Conservation (phyloP, 441 rosid genomes). For the Euphorbia neoarborescens region DNA sequence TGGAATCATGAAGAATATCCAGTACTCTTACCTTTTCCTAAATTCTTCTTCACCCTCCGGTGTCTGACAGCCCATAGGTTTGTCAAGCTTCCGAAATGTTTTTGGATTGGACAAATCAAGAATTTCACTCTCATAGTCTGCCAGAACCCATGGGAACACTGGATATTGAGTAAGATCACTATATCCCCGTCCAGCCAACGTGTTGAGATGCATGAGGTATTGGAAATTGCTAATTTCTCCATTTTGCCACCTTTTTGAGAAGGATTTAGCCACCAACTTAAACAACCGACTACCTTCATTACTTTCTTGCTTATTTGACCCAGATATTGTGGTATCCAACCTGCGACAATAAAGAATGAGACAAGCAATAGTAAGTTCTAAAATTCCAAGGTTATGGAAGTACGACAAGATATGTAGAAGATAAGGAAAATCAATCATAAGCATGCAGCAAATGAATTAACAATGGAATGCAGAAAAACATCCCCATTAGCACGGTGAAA, state of each 20-base stretch:
- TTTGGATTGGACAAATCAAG: constrained; percentile 80
- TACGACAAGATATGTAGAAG: background rate
- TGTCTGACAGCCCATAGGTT: constrained; percentile 99
- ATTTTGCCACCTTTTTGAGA: constrained; percentile 99
- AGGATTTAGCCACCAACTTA: constrained; percentile 88
- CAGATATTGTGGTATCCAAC: constrained; percentile 98
- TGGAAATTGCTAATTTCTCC: constrained; percentile 99
- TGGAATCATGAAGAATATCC: background rate
- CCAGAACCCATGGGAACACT: constrained; percentile 99
- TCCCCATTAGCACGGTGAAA: background rate
- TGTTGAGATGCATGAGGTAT: constrained; percentile 99
- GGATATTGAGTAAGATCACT: constrained; percentile 99
- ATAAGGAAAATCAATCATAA: background rate
- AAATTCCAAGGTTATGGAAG: constrained; percentile 14
- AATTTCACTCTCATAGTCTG: constrained; percentile 90
- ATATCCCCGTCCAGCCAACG: constrained; percentile 99
- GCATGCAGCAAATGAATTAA: background rate
- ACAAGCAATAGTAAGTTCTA: constrained; percentile 20
- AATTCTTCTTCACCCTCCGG: constrained; percentile 97
- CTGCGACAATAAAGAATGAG: constrained; percentile 34
- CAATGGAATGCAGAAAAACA: background rate
- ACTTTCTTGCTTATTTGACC: constrained; percentile 86
- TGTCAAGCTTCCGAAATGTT: constrained; percentile 87
- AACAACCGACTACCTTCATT: constrained; percentile 93
- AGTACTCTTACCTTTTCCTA: constrained; percentile 63